phyloP scores from a whole-genome alignment of 2,329 filamentous ascomycete species.

The Leptodontidium sp. region DNA sequence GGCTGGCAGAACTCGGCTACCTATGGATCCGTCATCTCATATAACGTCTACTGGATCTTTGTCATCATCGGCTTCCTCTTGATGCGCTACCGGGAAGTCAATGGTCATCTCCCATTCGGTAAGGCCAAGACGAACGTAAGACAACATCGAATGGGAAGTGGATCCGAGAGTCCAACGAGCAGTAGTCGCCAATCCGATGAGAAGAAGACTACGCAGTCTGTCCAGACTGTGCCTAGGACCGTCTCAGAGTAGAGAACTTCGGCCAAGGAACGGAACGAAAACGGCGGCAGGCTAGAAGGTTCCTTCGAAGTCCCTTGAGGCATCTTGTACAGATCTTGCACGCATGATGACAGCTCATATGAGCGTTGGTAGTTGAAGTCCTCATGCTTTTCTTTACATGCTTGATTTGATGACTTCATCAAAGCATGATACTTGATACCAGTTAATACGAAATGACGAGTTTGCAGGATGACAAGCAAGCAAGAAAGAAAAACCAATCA shows the following conservation, averaged over 20 bases:
- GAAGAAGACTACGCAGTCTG: conserved; percentile 23
- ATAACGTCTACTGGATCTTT: conserved; percentile 86
- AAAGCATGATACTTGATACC: neutral
- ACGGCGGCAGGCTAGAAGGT: neutral
- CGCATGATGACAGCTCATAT: neutral
- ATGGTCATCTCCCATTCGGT: conserved; percentile 54
- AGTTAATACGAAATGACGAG: neutral
- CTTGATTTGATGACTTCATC: neutral
- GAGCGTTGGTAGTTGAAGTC: no score
- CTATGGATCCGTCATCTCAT: conserved; percentile 85
- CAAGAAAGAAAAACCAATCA: neutral
- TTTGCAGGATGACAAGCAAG: neutral
- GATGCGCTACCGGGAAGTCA: conserved; percentile 72
- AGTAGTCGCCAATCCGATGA: conserved; percentile 19
- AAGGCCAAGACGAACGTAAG: conserved; percentile 26
- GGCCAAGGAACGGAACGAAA: neutral
- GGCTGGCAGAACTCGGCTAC: conserved; percentile 92
- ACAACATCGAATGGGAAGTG: neutral
- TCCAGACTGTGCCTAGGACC: conserved; percentile 23
- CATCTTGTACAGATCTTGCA: neutral
- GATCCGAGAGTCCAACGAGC: conserved; percentile 20
- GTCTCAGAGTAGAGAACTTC: conserved; percentile 24
- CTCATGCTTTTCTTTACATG: no score
- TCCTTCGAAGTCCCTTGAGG: neutral
- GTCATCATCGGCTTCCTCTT: conserved; percentile 70